These are phyloP conservation scores for Trichoderma harzianum DNA, from an alignment of 2,329 filamentous ascomycete species.

Conservation along the genomic window DNA sequence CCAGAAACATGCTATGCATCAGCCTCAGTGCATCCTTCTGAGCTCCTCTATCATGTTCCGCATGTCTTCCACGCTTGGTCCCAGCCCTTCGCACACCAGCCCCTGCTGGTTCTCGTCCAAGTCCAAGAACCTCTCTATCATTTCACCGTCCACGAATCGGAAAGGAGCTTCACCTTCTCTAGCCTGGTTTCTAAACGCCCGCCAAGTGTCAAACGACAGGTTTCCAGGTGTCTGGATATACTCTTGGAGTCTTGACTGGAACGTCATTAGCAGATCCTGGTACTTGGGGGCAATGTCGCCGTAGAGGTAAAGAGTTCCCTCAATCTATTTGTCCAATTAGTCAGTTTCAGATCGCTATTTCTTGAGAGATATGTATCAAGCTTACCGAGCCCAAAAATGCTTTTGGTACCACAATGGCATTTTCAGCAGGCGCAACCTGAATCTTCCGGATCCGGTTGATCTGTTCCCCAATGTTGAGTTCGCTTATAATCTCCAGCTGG, in stretches of 20 bases:
- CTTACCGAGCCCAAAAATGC: slow-evolving; percentile 88
- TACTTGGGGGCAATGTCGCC: slow-evolving; percentile 69
- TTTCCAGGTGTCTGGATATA: slow-evolving; percentile 67
- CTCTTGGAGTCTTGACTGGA: slow-evolving; percentile 69
- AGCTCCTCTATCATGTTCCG: slow-evolving; percentile 60
- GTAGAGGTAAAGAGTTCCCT: slow-evolving; percentile 89
- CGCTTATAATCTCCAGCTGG: slow-evolving; percentile 69
- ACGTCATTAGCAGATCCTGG: slow-evolving; percentile 75
- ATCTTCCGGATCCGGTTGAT: slow-evolving; percentile 83
- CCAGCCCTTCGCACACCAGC: slow-evolving; percentile 53
- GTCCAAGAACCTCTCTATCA: slow-evolving; percentile 82
- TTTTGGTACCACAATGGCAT: slow-evolving; percentile 69
- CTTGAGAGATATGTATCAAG: background rate
- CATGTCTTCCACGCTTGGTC: slow-evolving; percentile 60
- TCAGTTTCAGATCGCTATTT: background rate
- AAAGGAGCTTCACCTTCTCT: slow-evolving; percentile 73
- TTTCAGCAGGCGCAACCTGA: slow-evolving; percentile 60
- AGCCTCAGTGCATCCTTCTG: slow-evolving; percentile 55
- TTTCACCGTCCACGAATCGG: slow-evolving; percentile 87
- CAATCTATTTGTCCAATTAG: slow-evolving; percentile 55
- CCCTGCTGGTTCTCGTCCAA: slow-evolving; percentile 57
- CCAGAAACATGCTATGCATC: background rate
- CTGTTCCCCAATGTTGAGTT: slow-evolving; percentile 86
- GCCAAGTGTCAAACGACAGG: slow-evolving; percentile 73
- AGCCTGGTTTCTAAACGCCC: slow-evolving; percentile 75